These are phyloP conservation scores for Asterophora lycoperdoides DNA, from an alignment of 768 basidiomycete species.

Conservation along the genomic window DNA sequence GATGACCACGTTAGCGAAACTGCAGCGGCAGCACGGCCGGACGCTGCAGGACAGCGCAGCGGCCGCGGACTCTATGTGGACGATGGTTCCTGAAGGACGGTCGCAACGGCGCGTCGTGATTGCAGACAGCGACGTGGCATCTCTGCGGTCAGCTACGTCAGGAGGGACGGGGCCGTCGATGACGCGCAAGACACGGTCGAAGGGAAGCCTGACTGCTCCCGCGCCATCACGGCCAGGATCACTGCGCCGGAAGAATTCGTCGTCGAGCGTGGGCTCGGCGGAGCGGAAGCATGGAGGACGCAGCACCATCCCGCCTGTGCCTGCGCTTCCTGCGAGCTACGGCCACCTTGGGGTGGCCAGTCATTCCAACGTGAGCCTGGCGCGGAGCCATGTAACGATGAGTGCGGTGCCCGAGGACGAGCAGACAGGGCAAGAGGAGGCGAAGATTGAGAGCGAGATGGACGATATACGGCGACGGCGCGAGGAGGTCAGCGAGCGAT, in stretches of 20 bases:
- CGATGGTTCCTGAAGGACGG: slow-evolving; percentile 31
- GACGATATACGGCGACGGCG: slow-evolving; percentile 65
- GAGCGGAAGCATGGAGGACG: slow-evolving; percentile 20
- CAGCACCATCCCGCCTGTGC: slow-evolving; percentile 31
- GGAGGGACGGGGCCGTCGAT: slow-evolving; percentile 45
- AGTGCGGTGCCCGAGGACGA: slow-evolving; percentile 50
- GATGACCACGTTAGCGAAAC: slow-evolving; percentile 57
- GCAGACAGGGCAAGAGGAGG: slow-evolving; percentile 27
- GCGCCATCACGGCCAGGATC: slow-evolving; percentile 31
- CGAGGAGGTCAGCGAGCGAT: slow-evolving; percentile 67
- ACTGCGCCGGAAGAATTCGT: slow-evolving; percentile 53
- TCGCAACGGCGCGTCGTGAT: slow-evolving; percentile 32
- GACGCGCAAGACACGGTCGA: slow-evolving; percentile 34
- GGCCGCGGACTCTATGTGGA: slow-evolving; percentile 31
- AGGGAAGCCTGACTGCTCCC: slow-evolving; percentile 27
- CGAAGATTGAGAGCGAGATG: slow-evolving; percentile 53
- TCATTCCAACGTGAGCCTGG: slow-evolving; percentile 45
- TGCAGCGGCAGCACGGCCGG: slow-evolving; percentile 32
- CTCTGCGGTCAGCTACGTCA: slow-evolving; percentile 52
- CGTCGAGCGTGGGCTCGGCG: slow-evolving; percentile 57
- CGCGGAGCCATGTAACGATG: slow-evolving; percentile 50
- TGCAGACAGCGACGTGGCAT: slow-evolving; percentile 46
- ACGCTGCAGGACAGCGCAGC: slow-evolving; percentile 13
- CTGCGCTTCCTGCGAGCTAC: slow-evolving; percentile 28
- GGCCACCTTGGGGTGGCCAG: slow-evolving; percentile 32